Evolutionary conservation across 306 rosid genomes (phyloP).

Genomic region (Comarum palustre): DNA sequence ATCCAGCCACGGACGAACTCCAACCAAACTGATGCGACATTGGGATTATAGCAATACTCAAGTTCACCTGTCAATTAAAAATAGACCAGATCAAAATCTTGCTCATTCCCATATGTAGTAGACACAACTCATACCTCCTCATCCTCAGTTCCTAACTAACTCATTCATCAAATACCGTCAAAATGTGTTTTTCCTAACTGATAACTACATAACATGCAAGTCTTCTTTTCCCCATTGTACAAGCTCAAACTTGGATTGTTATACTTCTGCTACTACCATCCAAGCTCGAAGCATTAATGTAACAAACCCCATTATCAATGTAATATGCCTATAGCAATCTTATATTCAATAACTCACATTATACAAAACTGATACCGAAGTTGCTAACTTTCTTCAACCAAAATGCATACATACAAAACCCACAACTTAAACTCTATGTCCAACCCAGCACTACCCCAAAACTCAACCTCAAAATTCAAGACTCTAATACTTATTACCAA

Average conservation of each 20-base stretch:
- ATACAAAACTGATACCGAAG: neutral
- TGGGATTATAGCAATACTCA: constrained; percentile 93
- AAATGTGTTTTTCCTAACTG: no score
- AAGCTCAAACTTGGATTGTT: neutral
- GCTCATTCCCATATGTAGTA: neutral
- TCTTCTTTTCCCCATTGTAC: neutral
- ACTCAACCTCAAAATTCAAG: neutral
- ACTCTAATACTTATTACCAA: neutral
- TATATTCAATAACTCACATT: neutral
- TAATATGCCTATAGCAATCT: neutral
- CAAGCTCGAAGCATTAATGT: no score
- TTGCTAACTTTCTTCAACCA: neutral
- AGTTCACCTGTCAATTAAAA: constrained; percentile 65
- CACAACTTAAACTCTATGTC: neutral
- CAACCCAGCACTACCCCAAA: neutral
- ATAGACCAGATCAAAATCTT: neutral
- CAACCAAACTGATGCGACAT: constrained; percentile 96
- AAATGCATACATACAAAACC: neutral
- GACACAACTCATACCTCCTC: neutral
- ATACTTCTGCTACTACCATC: neutral
- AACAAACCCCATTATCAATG: neutral
- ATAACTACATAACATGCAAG: neutral
- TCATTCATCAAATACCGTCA: neutral
- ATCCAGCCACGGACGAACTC: constrained; percentile 85
- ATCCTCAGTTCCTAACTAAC: neutral